Evolutionary conservation across 306 rosid species (phyloP).

Genomic region (Elaeagnus macrophylla): DNA sequence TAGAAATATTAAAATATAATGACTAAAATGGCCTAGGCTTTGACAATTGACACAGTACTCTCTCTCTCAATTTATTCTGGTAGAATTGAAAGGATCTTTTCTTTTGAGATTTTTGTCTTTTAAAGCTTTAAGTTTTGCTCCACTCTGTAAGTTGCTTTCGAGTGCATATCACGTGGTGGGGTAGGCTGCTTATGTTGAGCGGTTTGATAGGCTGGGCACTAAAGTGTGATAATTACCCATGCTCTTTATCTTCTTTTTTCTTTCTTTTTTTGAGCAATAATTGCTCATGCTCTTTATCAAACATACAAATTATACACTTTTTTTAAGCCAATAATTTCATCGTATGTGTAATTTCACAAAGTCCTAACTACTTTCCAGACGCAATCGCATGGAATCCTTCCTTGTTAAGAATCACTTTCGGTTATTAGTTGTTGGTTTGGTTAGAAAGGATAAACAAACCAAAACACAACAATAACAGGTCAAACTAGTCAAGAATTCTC

Average conservation of each 20-base stretch:
- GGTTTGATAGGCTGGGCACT: not conserved
- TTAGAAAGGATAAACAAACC: not conserved
- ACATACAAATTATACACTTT: not conserved
- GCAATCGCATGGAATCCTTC: not conserved
- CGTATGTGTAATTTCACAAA: not conserved
- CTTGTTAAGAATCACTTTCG: not conserved
- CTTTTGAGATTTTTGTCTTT: no score
- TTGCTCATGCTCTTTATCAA: no score
- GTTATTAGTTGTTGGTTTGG: not conserved
- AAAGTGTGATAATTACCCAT: not conserved
- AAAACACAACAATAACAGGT: not conserved
- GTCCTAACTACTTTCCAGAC: not conserved
- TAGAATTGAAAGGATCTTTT: no score
- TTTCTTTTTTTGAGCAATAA: no score
- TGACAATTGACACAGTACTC: no score
- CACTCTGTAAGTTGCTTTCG: not conserved
- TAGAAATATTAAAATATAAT: no score
- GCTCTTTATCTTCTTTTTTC: no score
- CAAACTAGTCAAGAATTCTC: not conserved
- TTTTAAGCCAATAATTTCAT: not conserved
- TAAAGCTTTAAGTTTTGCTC: not conserved
- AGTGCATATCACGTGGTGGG: constrained; percentile 14
- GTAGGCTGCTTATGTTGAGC: constrained; percentile 5
- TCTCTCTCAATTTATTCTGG: no score
- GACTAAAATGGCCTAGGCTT: no score